These are phyloP conservation scores for Heterobasidion occidentale DNA, from an alignment of 1,284 basidiomycete species.

Conservation along the genomic window DNA sequence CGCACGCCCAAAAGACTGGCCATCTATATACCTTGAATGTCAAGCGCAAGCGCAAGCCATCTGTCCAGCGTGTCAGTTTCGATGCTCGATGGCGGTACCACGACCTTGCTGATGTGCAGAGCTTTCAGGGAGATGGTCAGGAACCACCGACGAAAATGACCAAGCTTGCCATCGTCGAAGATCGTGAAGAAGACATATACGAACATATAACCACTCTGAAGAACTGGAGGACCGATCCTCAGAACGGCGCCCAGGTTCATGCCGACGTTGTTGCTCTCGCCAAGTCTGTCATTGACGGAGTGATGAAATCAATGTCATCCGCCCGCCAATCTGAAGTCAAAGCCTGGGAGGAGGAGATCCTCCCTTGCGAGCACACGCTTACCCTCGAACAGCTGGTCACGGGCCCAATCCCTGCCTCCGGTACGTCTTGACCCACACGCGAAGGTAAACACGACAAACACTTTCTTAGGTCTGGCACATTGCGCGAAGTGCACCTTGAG, in stretches of 20 bases:
- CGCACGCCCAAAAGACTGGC: slow-evolving; percentile 63
- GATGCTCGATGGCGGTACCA: background rate
- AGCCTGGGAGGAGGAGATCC: slow-evolving; percentile 96
- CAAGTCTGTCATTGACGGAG: slow-evolving; percentile 52
- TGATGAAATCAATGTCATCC: slow-evolving; percentile 82
- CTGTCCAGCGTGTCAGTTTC: slow-evolving; percentile 54
- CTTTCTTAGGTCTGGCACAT: slow-evolving; percentile 56
- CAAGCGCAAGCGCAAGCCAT: slow-evolving; percentile 65
- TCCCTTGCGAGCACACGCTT: slow-evolving; percentile 82
- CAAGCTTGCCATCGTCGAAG: slow-evolving; percentile 83
- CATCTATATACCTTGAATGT: slow-evolving; percentile 83
- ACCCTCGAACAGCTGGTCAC: slow-evolving; percentile 62
- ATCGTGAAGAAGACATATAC: slow-evolving; percentile 86
- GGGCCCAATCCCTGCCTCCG: slow-evolving; percentile 45
- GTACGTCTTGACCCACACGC: slow-evolving; percentile 18
- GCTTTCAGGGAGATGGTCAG: slow-evolving; percentile 43
- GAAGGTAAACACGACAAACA: background rate
- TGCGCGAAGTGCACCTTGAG: slow-evolving; percentile 77
- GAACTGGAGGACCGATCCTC: slow-evolving; percentile 69
- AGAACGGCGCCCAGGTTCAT: slow-evolving; percentile 42
- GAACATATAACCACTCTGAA: slow-evolving; percentile 61
- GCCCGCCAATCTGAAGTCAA: slow-evolving; percentile 92
- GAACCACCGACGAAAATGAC: slow-evolving; percentile 84
- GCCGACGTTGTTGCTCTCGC: slow-evolving; percentile 34
- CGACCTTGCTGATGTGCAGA: background rate